Percentiles rank a stretch among this genome's conserved stretches.
Conservation (phyloP, 2,329 filamentous ascomycete species). For the Arthrobotrys entomopaga region DNA sequence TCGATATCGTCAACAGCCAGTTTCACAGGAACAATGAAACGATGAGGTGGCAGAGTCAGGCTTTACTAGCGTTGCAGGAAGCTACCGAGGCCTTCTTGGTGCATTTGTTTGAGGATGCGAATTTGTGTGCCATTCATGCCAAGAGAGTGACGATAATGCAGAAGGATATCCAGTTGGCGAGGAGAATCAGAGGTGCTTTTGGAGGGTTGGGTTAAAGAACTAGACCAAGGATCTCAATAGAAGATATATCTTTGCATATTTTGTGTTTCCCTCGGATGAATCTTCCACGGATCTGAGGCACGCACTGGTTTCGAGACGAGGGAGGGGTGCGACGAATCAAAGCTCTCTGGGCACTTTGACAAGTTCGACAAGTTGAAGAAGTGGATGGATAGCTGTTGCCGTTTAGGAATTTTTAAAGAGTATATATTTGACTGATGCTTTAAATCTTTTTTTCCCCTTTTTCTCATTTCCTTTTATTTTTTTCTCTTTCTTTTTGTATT, state of each 20-base stretch:
- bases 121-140: conserved; percentile 95
- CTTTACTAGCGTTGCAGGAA: conserved; percentile 92
- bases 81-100: conserved; percentile 96
- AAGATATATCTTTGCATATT: too few species aligned
- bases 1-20: conserved; percentile 55
- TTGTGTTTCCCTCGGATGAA: neutral
- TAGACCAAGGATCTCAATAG: too few species aligned
- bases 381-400: neutral
- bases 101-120: conserved; percentile 95
- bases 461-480: neutral
- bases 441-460: neutral
- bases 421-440: conserved; percentile 25
- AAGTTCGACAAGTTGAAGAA: neutral
- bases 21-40: conserved; percentile 67
- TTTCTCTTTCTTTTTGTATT: conserved; percentile 1
- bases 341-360: too few species aligned
- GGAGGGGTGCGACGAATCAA: too few species aligned
- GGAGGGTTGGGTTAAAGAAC: conserved; percentile 70
- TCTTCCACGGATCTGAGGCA: neutral
- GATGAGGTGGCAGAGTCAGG: conserved; percentile 95
- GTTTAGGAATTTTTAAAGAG: conserved; percentile 14
- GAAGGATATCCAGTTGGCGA: conserved; percentile 94
- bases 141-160: conserved; percentile 98
- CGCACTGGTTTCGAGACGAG: neutral
- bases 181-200: conserved; percentile 81